Percentiles rank a stretch among this genome's conserved stretches.
phyloP scores from a whole-genome alignment of 345 rosid species.

The rapeseed (Brassica napus) region DNA sequence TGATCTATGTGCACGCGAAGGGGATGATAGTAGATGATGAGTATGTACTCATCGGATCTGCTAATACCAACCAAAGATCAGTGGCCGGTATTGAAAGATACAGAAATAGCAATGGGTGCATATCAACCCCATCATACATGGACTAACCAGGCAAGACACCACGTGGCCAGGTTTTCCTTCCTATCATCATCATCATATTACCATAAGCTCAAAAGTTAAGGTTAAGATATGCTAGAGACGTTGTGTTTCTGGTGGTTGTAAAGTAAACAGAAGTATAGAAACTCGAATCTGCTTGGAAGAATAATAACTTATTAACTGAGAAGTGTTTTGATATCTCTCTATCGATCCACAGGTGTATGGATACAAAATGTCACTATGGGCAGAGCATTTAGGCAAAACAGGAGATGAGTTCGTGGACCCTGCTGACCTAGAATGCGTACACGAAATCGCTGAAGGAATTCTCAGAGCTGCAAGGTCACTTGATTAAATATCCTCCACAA shows the following conservation, averaged over 20 bases:
- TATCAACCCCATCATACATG: no score
- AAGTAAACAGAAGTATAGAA: neutral
- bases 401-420: slow-evolving; percentile 51
- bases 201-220: slow-evolving; percentile 3
- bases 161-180: slow-evolving; percentile 66
- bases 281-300: neutral
- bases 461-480: slow-evolving; percentile 59
- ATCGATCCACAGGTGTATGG: slow-evolving; percentile 64
- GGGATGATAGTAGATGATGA: slow-evolving; percentile 96
- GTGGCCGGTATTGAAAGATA: no score
- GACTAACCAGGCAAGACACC: slow-evolving; percentile 54
- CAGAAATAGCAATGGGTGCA: no score
- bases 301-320: neutral
- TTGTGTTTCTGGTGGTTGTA: neutral
- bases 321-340: neutral
- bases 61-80: slow-evolving; percentile 20
- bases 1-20: slow-evolving; percentile 31
- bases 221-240: slow-evolving; percentile 1
- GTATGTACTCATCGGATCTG: slow-evolving; percentile 83
- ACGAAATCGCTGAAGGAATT: slow-evolving; percentile 44
- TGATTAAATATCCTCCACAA: no score
- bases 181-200: neutral
- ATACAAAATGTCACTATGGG: slow-evolving; percentile 78
- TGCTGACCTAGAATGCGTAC: slow-evolving; percentile 59
- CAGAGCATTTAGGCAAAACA: slow-evolving; percentile 72